Evolutionary conservation across 352 stramenopile species (phyloP), one percentile per base, ranked within the genome.

Genomic region (Phytophthora quininea): DNA sequence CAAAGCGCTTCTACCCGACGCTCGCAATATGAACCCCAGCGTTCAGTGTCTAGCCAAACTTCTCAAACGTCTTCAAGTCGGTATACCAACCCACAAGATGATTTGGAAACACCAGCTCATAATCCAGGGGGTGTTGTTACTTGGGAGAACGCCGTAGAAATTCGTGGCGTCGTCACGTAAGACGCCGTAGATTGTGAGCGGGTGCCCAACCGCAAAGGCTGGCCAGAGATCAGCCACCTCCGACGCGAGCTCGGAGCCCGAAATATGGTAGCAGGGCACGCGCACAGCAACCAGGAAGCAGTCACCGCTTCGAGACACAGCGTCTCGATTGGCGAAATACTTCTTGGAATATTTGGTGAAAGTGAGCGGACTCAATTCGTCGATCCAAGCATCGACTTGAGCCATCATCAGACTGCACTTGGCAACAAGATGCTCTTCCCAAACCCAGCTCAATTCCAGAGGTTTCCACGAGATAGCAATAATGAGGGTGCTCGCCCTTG

Each of bases 241-340:
- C 7, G 42, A 48, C 7, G 42, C 5, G 30, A 38, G 12, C 24
- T 59, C 40, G 3, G 37, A 40, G 3, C 12, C 53, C 4, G 5
- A 24, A 29, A 59, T 19, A 14, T 51, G 27, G 12, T 31, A 50
- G 11, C 35, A 32, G 0, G 29, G 37, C 0, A 40, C 53, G 2
- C 53, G 37, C 11, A 59, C n/a, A 27, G 53, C 3, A 50, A 50
- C 53, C 53, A 59, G 40, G 46, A 52, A 52, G 46, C 46, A 52
- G 33, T 6, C n/a, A 52, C 40, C 53, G 12, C 37, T 8, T 8
- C 6, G 14, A 31, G 53, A 47, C 32, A 35, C 51, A 4, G 15
- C 32, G 11, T 57, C 51, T 11, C 31, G 30, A 3, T 3, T 35
- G 3, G 51, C 35, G 33, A 57, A 47, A 9, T 46, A 5, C 6